These are phyloP conservation scores for Penicillium macrosclerotiorum DNA, from an alignment of 495 filamentous ascomycete genomes.

Conservation along the genomic window DNA sequence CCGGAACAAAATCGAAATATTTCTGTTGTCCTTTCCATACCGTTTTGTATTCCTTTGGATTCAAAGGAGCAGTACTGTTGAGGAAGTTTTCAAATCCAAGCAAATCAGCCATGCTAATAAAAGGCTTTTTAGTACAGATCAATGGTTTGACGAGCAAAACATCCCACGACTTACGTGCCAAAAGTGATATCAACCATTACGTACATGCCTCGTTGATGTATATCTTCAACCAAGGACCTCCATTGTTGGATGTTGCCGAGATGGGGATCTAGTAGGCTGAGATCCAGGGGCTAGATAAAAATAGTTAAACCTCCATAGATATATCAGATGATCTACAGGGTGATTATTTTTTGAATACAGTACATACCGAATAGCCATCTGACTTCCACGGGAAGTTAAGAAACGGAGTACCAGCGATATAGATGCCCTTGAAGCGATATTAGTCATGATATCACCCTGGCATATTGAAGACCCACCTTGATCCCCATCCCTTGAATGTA, in stretches of 20 bases:
- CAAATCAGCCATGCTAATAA: constrained; percentile 46
- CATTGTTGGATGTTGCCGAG: constrained; percentile 37
- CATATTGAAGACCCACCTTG: constrained; percentile 20
- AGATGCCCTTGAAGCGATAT: constrained; percentile 30
- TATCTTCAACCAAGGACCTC: constrained; percentile 29
- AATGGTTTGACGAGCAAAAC: not conserved
- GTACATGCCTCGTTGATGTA: constrained; percentile 40
- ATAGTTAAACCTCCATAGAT: too few species aligned
- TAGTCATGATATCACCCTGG: not conserved
- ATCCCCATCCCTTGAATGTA: constrained; percentile 43
- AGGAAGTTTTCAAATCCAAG: constrained; percentile 46
- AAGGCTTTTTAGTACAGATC: too few species aligned
- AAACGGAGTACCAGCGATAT: constrained; percentile 37
- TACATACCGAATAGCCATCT: constrained; percentile 42
- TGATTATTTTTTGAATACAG: too few species aligned
- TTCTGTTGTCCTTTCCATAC: constrained; percentile 38
- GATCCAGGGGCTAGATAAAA: constrained; percentile 35
- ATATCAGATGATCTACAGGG: too few species aligned
- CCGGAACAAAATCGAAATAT: constrained; percentile 40
- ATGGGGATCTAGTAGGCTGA: constrained; percentile 40
- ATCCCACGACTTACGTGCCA: constrained; percentile 32
- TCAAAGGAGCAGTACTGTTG: constrained; percentile 43
- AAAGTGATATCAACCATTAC: constrained; percentile 41
- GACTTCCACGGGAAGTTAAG: constrained; percentile 44
- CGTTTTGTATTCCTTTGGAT: constrained; percentile 40